Evolutionary conservation across 176 grass and related monocot genomes (phyloP), one percentile per base, ranked within the genome.

Genomic region (Ananas comosus): DNA sequence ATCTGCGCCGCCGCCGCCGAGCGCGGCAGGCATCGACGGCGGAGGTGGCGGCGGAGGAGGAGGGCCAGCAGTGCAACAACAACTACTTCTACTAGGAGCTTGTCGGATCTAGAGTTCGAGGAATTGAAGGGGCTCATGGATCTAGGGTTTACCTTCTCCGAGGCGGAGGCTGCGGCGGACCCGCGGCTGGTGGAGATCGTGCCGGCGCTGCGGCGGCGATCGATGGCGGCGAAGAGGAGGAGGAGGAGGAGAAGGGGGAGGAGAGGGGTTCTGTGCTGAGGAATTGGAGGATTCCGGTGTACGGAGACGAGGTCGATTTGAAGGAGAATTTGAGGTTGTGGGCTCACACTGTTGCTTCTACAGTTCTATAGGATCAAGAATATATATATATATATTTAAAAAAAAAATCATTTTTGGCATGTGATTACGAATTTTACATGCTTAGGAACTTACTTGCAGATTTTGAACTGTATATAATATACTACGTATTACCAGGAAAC

Each of bases 321-420:
- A 99, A 99, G 82, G 84, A 91, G 77, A 77, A 93, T 65, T 72
- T 99, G 61, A 79, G 82, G 8, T 70, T 82, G 14, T 99, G 94
- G 94, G 89, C 94, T n/a, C 89, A 99, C 68, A 86, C 81, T 9
- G 94, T 99, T 0, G 94, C 89, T 24, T 93, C 94, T 3, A 80
- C 84, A 50, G 86, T 99, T 69, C 50, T 75, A 21, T 99, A 76
- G 90, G 6, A 5, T 23, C 17, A 27, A 53, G 78, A 13, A 56
- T 61, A 18, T 18, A 16, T 61, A 2, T 9, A 9, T 22, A 2
- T n/a, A 17, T 9, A n/a, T 18, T 19, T 17, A 0, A 58, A 18
- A 58, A 18, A 58, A 8, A n/a, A n/a, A n/a, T 58, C 22, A 9
- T 59, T 17, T 59, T 59, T 8, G 1, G 8, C 9, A 1, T 42